Percentiles rank a stretch among this genome's conserved stretches.
phyloP scores from a whole-genome alignment of 805 yeast species.

The Wickerhamomyces alni region DNA sequence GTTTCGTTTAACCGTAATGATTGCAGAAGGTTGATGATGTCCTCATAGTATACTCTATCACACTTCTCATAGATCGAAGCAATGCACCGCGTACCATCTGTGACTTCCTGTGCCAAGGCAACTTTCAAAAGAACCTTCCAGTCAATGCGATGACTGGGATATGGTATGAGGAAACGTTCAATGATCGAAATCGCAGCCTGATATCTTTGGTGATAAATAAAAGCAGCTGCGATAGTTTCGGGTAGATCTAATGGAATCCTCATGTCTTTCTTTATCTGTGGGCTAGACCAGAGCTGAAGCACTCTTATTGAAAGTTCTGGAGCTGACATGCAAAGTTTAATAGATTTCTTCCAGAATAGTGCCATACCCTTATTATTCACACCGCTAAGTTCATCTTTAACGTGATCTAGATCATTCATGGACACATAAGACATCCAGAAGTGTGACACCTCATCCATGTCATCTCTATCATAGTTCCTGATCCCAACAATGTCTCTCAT shows the following conservation, averaged over 20 bases:
- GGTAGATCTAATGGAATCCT: conserved; percentile 7
- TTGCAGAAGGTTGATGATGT: conserved; percentile 9
- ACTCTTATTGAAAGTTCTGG: conserved; percentile 10
- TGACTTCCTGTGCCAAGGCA: conserved; percentile 4
- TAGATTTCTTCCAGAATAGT: conserved; percentile 13
- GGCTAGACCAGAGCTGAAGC: conserved; percentile 4
- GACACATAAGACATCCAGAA: conserved; percentile 12
- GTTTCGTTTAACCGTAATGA: conserved; percentile 4
- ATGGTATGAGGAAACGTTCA: neutral
- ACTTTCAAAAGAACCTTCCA: conserved; percentile 14
- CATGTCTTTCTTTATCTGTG: neutral
- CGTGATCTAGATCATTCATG: conserved; percentile 6
- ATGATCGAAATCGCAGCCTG: conserved; percentile 5
- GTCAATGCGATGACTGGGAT: conserved; percentile 1
- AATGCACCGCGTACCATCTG: conserved; percentile 4
- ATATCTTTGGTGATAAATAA: conserved; percentile 13
- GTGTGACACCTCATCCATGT: conserved; percentile 8
- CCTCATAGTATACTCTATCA: conserved; percentile 2
- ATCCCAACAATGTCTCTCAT: conserved; percentile 15
- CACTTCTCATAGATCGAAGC: conserved; percentile 6
- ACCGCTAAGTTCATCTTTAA: neutral
- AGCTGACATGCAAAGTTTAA: conserved; percentile 11
- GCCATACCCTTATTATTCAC: neutral
- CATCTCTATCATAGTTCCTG: conserved; percentile 2
- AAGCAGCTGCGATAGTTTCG: conserved; percentile 9